A percentile compares a stretch with the other conserved stretches of the same genome.
Conservation (phyloP, 139 green algal species). For the Micractinium sp. region DNA sequence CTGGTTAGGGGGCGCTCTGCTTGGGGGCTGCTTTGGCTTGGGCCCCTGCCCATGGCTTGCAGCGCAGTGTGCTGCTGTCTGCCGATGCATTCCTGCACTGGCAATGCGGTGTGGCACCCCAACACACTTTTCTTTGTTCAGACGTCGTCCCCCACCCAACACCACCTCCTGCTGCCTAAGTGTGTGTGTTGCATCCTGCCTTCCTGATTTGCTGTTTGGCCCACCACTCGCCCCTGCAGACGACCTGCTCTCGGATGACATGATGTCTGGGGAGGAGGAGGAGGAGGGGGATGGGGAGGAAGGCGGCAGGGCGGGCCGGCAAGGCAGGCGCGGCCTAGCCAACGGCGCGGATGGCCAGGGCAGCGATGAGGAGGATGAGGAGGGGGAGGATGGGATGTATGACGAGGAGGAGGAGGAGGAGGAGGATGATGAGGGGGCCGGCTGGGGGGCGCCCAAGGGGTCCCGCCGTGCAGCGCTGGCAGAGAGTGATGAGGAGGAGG, state of each 20-base stretch:
- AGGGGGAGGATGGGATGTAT: constrained; percentile 7
- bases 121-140: too few relatives aligned
- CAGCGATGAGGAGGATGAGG: constrained; percentile 1
- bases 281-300: constrained; percentile 1
- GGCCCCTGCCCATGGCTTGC: too few relatives aligned
- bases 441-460: background rate
- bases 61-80: background rate
- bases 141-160: too few relatives aligned
- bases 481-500: background rate
- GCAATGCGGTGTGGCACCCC: background rate
- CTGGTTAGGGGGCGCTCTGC: background rate
- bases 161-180: too few relatives aligned
- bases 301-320: too few relatives aligned
- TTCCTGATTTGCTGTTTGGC: background rate
- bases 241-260: constrained; percentile 22
- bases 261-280: constrained; percentile 27
- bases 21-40: too few relatives aligned
- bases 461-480: background rate
- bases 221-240: constrained; percentile 2
- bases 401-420: constrained; percentile 21
- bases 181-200: too few relatives aligned
- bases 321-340: background rate
- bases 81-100: background rate
- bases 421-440: constrained; percentile 1
- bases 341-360: background rate